Evolutionary conservation across 2,329 filamentous ascomycete genomes (phyloP), one percentile per base, ranked within the genome.

Genomic region (Diaporthe ilicicola): DNA sequence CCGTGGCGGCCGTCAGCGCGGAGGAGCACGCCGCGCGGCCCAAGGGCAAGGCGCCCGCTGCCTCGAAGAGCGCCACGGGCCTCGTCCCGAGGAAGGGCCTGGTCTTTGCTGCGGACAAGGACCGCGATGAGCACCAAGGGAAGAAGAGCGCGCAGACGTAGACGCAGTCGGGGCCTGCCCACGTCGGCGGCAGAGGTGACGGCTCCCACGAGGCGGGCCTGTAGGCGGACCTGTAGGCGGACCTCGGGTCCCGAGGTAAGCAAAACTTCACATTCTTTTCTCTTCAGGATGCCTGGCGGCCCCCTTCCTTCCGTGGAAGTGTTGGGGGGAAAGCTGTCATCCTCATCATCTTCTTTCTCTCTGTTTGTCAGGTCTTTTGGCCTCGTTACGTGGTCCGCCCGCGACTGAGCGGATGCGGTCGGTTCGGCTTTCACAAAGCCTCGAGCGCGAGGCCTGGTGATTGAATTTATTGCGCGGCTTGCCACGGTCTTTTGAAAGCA

Each of bases 181-280:
- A 22, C 44, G 50, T 29, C 48, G 19, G 12, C 54, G 24, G 24
- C 37, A 13, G 19, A 27, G 29, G 19, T 13, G 44, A 27, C 10
- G 59, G 59, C 32, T 59, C 55, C 19, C 37, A 67, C 4, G 66
- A 50, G 8, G 24, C 69, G 9, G 27, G 62, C 59, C 62, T 53
- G 67, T 64, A 73, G 51, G 54, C 62, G 34, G 72, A 73, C 68
- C 68, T 74, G 13, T 72, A 73, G n/a, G 39, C 72, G 62, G 72
- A 72, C 39, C 69, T 71, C 24, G 53, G 53, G 19, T 19, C 32
- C 53, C 44, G 39, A 51, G 55, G 65, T 54, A 71, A 69, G 56
- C 54, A 66, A 37, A 56, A 68, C 37, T 46, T 17, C 3, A 4
- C 29, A 22, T 17, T 64, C 44, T 27, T n/a, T 13, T 24, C 15